These are phyloP conservation scores for Saccharum officinarum DNA, from an alignment of 176 grass and related monocot species.

Conservation along the genomic window DNA sequence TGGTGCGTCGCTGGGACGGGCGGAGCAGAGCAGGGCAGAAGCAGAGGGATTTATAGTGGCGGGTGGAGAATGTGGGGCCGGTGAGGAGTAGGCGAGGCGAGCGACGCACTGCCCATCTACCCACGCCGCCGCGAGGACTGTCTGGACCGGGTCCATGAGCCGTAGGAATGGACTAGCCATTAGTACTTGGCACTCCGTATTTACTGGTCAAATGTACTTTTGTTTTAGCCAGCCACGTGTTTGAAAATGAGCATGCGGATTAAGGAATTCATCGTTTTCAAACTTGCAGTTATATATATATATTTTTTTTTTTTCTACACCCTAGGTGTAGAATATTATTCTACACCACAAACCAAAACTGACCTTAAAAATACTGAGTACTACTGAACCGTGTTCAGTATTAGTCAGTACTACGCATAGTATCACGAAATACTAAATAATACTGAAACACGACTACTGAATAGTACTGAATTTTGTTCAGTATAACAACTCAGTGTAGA, in stretches of 20 bases:
- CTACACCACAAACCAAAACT: too few species aligned
- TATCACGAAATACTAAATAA: too few species aligned
- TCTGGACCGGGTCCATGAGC: slow-evolving; percentile 38
- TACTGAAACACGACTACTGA: too few species aligned
- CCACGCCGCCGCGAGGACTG: background rate
- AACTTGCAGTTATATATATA: background rate
- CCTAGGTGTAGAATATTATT: too few species aligned
- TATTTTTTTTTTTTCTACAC: too few species aligned
- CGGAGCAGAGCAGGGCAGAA: background rate
- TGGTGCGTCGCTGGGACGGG: background rate
- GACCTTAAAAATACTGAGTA: too few species aligned
- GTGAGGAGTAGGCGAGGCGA: slow-evolving; percentile 36
- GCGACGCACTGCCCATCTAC: slow-evolving; percentile 41
- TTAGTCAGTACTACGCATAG: too few species aligned
- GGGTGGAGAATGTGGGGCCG: slow-evolving; percentile 10
- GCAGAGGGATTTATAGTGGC: slow-evolving; percentile 42
- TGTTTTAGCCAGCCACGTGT: background rate
- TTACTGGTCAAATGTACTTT: background rate
- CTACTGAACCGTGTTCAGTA: too few species aligned
- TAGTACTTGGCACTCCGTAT: background rate
- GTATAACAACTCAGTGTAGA: too few species aligned
- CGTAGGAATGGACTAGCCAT: background rate
- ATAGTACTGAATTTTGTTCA: too few species aligned
- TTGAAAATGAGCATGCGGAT: background rate
- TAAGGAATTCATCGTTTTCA: background rate